phyloP scores from a whole-genome alignment of 169 alveolate genomes.

The Eimeria maxima region DNA sequence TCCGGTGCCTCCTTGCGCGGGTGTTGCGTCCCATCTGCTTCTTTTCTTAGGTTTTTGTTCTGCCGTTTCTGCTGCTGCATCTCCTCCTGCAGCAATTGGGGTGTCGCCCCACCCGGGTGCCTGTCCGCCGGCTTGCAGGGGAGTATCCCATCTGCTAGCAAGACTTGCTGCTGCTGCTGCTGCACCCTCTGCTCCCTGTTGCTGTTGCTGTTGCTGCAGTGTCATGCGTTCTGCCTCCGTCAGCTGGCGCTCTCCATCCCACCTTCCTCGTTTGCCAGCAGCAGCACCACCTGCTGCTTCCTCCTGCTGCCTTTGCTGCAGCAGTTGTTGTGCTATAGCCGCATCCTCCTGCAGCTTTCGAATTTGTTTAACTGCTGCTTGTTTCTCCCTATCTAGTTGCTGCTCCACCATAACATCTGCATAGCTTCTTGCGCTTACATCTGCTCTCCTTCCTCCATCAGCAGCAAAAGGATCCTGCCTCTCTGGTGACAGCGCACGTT shows the following conservation, averaged over 20 bases:
- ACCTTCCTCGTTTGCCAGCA: constrained; percentile 83
- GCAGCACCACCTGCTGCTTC: constrained; percentile 75
- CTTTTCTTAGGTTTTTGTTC: constrained; percentile 83
- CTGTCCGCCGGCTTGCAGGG: constrained; percentile 83
- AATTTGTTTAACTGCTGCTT: constrained; percentile 82
- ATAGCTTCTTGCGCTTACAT: constrained; percentile 74
- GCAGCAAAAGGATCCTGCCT: constrained; percentile 92
- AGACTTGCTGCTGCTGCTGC: constrained; percentile 84
- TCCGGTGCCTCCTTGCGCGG: constrained; percentile 84
- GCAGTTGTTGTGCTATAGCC: constrained; percentile 77
- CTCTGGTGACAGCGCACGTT: constrained; percentile 90
- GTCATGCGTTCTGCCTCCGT: constrained; percentile 68
- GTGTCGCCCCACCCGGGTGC: constrained; percentile 84
- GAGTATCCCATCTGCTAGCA: constrained; percentile 86
- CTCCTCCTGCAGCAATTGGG: constrained; percentile 82
- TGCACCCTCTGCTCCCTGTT: constrained; percentile 63
- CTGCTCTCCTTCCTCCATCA: constrained; percentile 80
- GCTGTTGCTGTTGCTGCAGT: constrained; percentile 75
- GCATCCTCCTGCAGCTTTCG: constrained; percentile 82
- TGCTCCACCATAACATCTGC: constrained; percentile 82
- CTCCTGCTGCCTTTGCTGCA: constrained; percentile 79
- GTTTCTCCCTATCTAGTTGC: constrained; percentile 85
- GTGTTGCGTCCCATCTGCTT: constrained; percentile 91
- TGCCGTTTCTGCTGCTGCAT: constrained; percentile 39
- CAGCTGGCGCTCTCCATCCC: constrained; percentile 81